Evolutionary conservation across 2,329 filamentous ascomycete species (phyloP).

Genomic region (Davidsoniella australis): DNA sequence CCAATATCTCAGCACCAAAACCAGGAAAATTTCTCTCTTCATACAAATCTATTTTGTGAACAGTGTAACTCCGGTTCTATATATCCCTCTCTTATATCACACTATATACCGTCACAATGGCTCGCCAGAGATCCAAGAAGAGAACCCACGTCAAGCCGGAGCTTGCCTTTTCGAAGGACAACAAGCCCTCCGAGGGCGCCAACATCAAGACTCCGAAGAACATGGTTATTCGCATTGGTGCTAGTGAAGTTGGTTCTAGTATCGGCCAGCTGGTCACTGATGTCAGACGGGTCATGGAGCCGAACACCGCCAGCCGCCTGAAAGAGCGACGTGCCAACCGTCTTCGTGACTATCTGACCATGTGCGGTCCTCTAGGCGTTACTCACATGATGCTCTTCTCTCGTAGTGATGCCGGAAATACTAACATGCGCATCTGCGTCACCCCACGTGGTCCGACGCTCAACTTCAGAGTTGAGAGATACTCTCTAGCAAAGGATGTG

Average conservation of each 20-base stretch:
- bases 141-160: conserved; percentile 62
- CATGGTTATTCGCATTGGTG: conserved; percentile 96
- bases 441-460: conserved; percentile 84
- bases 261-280: conserved; percentile 84
- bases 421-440: conserved; percentile 73
- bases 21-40: neutral
- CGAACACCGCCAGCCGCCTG: conserved; percentile 72
- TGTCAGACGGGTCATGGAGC: conserved; percentile 87
- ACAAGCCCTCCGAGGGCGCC: conserved; percentile 39
- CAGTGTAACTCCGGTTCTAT: neutral
- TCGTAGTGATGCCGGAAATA: conserved; percentile 74
- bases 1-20: neutral
- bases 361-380: conserved; percentile 87
- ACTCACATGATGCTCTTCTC: conserved; percentile 89
- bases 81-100: neutral
- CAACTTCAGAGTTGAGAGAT: conserved; percentile 86
- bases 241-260: conserved; percentile 79
- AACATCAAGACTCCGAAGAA: conserved; percentile 66
- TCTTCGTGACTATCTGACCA: conserved; percentile 80
- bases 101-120: conserved; percentile 37
- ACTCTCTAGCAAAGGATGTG: conserved; percentile 85
- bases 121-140: conserved; percentile 69
- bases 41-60: neutral
- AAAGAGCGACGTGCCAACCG: conserved; percentile 82
- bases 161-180: conserved; percentile 36